These are phyloP conservation scores for Chaetoceros tenuissimus DNA, from an alignment of 108 stramenopile species.

Conservation along the genomic window DNA sequence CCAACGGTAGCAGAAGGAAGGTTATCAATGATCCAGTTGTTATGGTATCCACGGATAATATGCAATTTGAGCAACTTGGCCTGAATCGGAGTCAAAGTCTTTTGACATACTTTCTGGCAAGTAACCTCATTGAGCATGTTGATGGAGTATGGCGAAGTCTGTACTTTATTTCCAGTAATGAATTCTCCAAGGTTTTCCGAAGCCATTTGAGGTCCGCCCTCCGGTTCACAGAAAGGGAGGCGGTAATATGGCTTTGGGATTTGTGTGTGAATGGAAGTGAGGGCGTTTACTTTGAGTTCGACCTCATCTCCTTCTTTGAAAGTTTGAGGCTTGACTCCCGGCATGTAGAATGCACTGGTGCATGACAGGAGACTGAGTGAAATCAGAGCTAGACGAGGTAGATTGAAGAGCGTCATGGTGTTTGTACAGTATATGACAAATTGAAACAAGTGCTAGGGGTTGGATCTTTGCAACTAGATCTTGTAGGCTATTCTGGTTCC, in stretches of 20 bases:
- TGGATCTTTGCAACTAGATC: too few relatives aligned
- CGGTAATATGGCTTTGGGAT: constrained; percentile 94
- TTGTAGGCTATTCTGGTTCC: too few relatives aligned
- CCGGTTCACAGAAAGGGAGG: constrained; percentile 90
- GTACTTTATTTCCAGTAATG: constrained; percentile 95
- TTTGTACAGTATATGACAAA: too few relatives aligned
- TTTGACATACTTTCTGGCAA: constrained; percentile 69
- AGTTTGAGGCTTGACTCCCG: constrained; percentile 76
- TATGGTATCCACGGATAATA: constrained; percentile 85
- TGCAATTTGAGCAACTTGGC: constrained; percentile 50
- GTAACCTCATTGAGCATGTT: constrained; percentile 84
- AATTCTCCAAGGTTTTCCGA: constrained; percentile 87
- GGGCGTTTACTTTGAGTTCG: constrained; percentile 80
- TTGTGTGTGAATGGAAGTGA: constrained; percentile 89
- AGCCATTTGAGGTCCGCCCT: constrained; percentile 80
- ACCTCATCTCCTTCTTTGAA: constrained; percentile 60
- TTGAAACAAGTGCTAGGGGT: too few relatives aligned
- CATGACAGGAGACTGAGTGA: too few relatives aligned
- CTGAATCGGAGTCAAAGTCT: constrained; percentile 39
- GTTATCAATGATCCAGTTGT: constrained; percentile 99
- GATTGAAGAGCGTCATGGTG: too few relatives aligned
- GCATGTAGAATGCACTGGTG: constrained; percentile 85
- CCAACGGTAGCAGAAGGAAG: constrained; percentile 87
- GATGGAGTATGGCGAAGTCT: constrained; percentile 89
- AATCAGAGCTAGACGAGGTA: too few relatives aligned